A percentile compares a stretch with the other conserved stretches of the same genome.
Conservation (phyloP, 2,329 filamentous ascomycete genomes). For the Claviceps pazoutovae region DNA sequence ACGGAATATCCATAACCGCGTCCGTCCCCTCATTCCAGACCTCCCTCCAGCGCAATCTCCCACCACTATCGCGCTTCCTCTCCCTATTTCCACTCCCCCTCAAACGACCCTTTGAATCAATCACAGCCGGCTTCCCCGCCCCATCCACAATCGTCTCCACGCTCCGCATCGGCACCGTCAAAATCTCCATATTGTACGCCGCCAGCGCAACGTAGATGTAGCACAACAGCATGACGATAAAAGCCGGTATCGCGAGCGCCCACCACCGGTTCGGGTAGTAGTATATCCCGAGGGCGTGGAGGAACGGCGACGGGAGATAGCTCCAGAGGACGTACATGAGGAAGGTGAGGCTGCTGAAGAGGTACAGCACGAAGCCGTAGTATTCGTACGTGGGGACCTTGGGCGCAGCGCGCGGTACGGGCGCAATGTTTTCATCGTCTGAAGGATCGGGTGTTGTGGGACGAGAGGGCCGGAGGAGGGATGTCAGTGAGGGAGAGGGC, state of each 20-base stretch:
- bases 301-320: constrained; percentile 80
- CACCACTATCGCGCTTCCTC: constrained; percentile 22
- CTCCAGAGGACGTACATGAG: constrained; percentile 64
- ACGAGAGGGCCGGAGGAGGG: constrained; percentile 76
- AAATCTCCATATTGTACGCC: constrained; percentile 74
- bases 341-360: constrained; percentile 74
- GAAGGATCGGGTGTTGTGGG: constrained; percentile 87
- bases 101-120: constrained; percentile 54
- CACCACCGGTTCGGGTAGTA: constrained; percentile 98
- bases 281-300: constrained; percentile 84
- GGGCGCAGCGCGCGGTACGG: constrained; percentile 73
- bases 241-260: constrained; percentile 83
- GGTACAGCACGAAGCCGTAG: constrained; percentile 94
- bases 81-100: constrained; percentile 23
- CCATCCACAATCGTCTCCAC: constrained; percentile 89
- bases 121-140: constrained; percentile 68
- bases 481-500: constrained; percentile 83
- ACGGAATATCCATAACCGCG: constrained; percentile 90
- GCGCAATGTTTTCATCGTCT: constrained; percentile 74
- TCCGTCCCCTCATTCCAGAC: constrained; percentile 91
- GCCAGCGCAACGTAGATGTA: constrained; percentile 94
- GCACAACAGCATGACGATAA: constrained; percentile 72
- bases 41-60: constrained; percentile 53
- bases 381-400: constrained; percentile 99
- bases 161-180: constrained; percentile 67